These are phyloP conservation scores for Fusarium sp. DNA, from an alignment of 2,329 filamentous ascomycete genomes.

Conservation along the genomic window DNA sequence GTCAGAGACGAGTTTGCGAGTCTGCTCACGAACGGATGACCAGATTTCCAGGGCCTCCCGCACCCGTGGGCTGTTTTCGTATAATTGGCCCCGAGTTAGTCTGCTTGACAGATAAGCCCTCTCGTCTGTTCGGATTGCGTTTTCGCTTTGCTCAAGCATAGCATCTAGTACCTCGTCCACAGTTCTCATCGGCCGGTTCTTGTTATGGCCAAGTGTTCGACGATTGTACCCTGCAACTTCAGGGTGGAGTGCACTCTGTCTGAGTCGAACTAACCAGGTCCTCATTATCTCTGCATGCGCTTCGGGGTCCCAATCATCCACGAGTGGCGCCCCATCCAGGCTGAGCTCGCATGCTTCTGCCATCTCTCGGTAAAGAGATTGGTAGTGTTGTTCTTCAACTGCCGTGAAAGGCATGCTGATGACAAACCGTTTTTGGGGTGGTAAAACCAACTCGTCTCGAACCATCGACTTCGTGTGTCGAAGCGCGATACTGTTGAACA, in stretches of 20 bases:
- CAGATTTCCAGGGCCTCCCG: slow-evolving; percentile 77
- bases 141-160: slow-evolving; percentile 90
- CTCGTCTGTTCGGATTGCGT: slow-evolving; percentile 73
- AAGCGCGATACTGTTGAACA: slow-evolving; percentile 79
- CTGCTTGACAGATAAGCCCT: slow-evolving; percentile 71
- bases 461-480: slow-evolving; percentile 88
- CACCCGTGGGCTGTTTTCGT: slow-evolving; percentile 78
- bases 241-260: slow-evolving; percentile 87
- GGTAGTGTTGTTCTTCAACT: slow-evolving; percentile 91
- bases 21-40: slow-evolving; percentile 65
- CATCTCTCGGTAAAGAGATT: slow-evolving; percentile 79
- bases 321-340: slow-evolving; percentile 69
- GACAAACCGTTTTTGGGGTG: slow-evolving; percentile 84
- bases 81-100: slow-evolving; percentile 78
- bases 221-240: slow-evolving; percentile 78
- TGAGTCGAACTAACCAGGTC: slow-evolving; percentile 78
- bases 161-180: slow-evolving; percentile 87
- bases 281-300: slow-evolving; percentile 79
- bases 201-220: slow-evolving; percentile 69
- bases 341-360: slow-evolving; percentile 75
- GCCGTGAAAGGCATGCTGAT: slow-evolving; percentile 91
- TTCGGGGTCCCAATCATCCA: slow-evolving; percentile 72
- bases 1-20: slow-evolving; percentile 66
- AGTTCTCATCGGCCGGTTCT: slow-evolving; percentile 76
- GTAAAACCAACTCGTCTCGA: slow-evolving; percentile 80